Base-by-base conservation (phyloP, 345 rosid genomes). In the Acer yangbiense region DNA sequence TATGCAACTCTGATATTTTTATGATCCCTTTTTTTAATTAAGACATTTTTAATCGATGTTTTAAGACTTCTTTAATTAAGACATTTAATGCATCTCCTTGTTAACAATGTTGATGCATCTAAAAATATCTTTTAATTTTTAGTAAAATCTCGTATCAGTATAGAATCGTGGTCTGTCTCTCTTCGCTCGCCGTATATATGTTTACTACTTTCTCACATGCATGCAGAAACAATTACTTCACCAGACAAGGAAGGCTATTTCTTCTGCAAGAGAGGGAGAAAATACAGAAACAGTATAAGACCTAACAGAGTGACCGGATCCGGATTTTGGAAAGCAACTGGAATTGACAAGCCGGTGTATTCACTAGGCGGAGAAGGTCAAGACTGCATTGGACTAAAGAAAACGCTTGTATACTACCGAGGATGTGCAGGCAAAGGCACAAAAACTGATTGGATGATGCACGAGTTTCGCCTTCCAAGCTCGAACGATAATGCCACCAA, bases 361-460 rank as follows among this genome's bases (percentile, higher is more conserved):
- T 77, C 91, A 0, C 74, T 29, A 0, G 81, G 71, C 14, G 83
- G 83, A 48, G 83, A 79, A 70, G 87, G 83, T 69, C 83, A 82
- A 48, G 83, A 79, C n/a, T 80, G 88, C 81, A 85, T 92, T 57
- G 99, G 99, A 16, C 90, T 95, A 23, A 95, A 95, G 88, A 95
- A 95, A 77, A 93, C 98, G 2, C 86, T 95, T 10, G 99, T 95
- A 0, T 93, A 95, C 71, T 95, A 95, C 77, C 86, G 96, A 0
- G 99, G 99, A 68, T 85, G 87, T 7, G 99, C 99, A 0, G 97
- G 97, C 9, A 95, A 95, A 89, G 99, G 98, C 69, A 93, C 83
- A 84, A 95, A 95, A 80, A 93, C 99, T 1, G 98, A 93, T 64
- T 95, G 99, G 99, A 95, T 95, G 99, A 95, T 95, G 99, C 94